Conservation (phyloP, 2,329 filamentous ascomycete species). For the Claviceps sp. region DNA sequence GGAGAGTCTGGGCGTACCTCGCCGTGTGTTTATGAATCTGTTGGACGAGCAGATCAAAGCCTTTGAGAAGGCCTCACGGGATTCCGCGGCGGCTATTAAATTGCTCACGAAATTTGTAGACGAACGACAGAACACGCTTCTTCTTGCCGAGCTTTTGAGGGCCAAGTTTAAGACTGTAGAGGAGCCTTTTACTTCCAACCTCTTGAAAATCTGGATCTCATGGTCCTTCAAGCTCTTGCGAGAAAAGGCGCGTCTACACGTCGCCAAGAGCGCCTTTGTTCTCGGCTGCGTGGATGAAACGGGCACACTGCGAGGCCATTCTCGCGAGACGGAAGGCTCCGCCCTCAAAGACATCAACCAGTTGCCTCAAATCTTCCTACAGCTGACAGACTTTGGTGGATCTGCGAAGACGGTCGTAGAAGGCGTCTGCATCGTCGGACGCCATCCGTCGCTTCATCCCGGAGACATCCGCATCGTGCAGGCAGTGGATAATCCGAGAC, state of each 20-base stretch:
- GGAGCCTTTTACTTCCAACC: slow-evolving; percentile 72
- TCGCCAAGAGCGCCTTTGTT: slow-evolving; percentile 75
- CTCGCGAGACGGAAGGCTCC: slow-evolving; percentile 28
- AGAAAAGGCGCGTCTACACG: slow-evolving; percentile 75
- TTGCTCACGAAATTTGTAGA: slow-evolving; percentile 68
- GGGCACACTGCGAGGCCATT: slow-evolving; percentile 58
- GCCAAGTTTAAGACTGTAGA: slow-evolving; percentile 61
- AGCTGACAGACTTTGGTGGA: slow-evolving; percentile 47
- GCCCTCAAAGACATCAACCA: slow-evolving; percentile 30
- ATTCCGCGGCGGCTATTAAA: slow-evolving; percentile 48
- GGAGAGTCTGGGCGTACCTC: slow-evolving; percentile 59
- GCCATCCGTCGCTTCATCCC: slow-evolving; percentile 87
- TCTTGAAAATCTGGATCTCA: slow-evolving; percentile 72
- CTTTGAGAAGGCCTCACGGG: slow-evolving; percentile 56
- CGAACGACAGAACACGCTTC: slow-evolving; percentile 66
- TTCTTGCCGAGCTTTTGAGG: slow-evolving; percentile 60
- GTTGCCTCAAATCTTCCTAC: slow-evolving; percentile 80
- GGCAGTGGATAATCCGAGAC: slow-evolving; percentile 60
- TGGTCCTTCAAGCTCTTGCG: slow-evolving; percentile 86
- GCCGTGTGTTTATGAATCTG: slow-evolving; percentile 52
- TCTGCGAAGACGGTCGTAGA: slow-evolving; percentile 50
- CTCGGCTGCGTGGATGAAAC: slow-evolving; percentile 86
- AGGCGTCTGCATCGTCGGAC: slow-evolving; percentile 70
- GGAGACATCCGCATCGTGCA: slow-evolving; percentile 82
- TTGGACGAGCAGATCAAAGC: slow-evolving; percentile 53